Base-by-base conservation (phyloP, 495 filamentous ascomycete genomes). In the Aspergillus sclerotiicarbonarius region DNA sequence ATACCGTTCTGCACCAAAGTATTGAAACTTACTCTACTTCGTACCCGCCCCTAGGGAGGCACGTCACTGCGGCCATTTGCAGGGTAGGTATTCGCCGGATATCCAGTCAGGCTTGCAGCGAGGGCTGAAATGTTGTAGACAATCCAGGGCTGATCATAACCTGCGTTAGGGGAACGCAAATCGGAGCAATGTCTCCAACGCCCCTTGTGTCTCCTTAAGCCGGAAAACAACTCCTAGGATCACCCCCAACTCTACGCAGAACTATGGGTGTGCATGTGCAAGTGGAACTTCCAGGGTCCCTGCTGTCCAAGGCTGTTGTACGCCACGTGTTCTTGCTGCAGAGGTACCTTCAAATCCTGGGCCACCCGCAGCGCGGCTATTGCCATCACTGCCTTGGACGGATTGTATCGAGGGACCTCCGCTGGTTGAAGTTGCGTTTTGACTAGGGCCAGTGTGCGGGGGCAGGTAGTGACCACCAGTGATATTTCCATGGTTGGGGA, bases 311-410 rank as follows among this genome's bases (percentile, higher is more conserved):
- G 67, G 57, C 48, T 65, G 63, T n/a, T 75, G 69, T 35, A 73
- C 67, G 10, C 59, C 64, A 37, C 69, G 67, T 10, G 65, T 59
- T 32, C 64, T 66, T n/a, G 70, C 55, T 9, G 62, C 52, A 33
- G 55, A 50, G 19, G 52, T 45, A 32, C 47, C 50, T 31, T 62
- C 62, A 57, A 57, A 68, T 46, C 57, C 55, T 50, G 58, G 56
- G 15, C 47, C 54, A 80, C 78, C 41, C 75, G 78, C 60, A 77
- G 77, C 21, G 77, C 72, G 52, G 69, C 75, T 62, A 74, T 77
- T 48, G 74, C 75, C 31, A 58, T 56, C 57, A 32, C 25, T 57
- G 18, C 52, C 57, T 32, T 61, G 58, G 15, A 64, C 67, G 46
- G 62, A 25, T 25, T 68, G 65, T 12, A 62, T 56, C 21, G 62